phyloP scores from a whole-genome alignment of 2,329 filamentous ascomycete species.

The Alternaria sp. region DNA sequence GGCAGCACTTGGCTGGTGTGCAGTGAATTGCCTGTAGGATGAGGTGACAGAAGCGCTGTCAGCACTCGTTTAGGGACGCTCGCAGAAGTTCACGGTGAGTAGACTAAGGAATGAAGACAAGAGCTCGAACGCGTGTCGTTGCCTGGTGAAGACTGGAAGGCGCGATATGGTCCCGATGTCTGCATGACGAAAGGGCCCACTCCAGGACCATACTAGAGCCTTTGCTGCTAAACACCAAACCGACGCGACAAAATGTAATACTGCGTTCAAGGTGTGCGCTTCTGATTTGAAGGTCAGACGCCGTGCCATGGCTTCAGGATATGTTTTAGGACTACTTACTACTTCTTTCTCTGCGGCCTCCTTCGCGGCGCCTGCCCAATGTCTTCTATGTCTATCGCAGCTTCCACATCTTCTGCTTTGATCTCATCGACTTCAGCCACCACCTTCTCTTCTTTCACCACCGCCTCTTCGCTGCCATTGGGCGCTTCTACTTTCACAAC shows the following conservation, averaged over 20 bases:
- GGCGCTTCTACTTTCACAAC: conserved; percentile 45
- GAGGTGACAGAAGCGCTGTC: neutral
- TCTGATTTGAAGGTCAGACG: neutral
- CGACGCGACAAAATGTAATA: neutral
- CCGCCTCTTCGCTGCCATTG: conserved; percentile 33
- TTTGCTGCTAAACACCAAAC: conserved; percentile 3
- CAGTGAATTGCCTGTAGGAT: neutral
- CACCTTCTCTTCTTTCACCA: conserved; percentile 27
- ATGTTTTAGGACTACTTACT: neutral
- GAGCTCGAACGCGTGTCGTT: neutral
- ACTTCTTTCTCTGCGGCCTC: conserved; percentile 1
- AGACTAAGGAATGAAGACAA: neutral
- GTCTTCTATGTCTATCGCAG: conserved; percentile 42
- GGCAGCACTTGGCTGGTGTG: neutral
- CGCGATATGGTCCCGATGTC: neutral
- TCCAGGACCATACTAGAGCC: neutral
- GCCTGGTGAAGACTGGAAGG: neutral
- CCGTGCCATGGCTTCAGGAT: neutral
- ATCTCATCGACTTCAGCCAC: conserved; percentile 24
- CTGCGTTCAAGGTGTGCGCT: neutral
- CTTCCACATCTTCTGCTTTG: conserved; percentile 35
- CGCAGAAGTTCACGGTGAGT: neutral
- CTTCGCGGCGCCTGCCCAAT: conserved; percentile 29
- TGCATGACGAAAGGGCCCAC: neutral
- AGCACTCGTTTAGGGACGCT: neutral